Evolutionary conservation across 2,329 filamentous ascomycete species (phyloP), one percentile per base, ranked within the genome.

Genomic region (Colletotrichum eleusines): DNA sequence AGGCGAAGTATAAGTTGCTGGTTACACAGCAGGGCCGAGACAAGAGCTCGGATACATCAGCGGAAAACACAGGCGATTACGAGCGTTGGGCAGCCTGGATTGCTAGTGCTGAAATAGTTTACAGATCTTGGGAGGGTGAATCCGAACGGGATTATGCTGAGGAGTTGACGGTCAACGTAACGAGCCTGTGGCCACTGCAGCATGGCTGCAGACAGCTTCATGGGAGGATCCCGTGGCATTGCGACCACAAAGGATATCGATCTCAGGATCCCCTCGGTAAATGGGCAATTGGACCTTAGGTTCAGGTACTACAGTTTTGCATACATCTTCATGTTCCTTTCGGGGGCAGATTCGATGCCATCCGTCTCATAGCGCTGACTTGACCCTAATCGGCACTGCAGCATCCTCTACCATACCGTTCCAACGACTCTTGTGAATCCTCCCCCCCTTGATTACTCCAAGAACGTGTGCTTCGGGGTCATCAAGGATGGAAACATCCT

Each of bases 401-500:
- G 67, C 64, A 48, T 76, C 74, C 26, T 73, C 73, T 2, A 51
- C 44, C 31, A 76, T 40, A 11, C 70, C 74, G 20, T 63, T 59
- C 75, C 74, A 76, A 28, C 73, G 64, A 66, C 75, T 76, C 62
- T 73, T 74, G 6, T 74, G 69, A 20, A 88, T 80, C 18, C 84
- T 79, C 0, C 88, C 87, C 53, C 87, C 87, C 75, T 89, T 89
- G 59, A 89, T 80, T 1, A 89, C 86, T 2, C 81, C 84, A 42
- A 87, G 73, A 7, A 89, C 73, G 68, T 84, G 78, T 5, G 51
- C 14, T 60, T 88, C 83, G 2, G 83, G 83, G 42, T 79, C 74
- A 72, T 86, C 85, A 28, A 90, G 76, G 5, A 88, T 78, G 0
- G 80, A 80, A 33, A 89, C 83, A 74, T 90, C 83, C 28, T 88